A percentile compares a stretch with the other conserved stretches of the same genome.
These are phyloP conservation scores for Diplogelasinospora grovesii DNA, from an alignment of 495 filamentous ascomycete species.

Conservation along the genomic window DNA sequence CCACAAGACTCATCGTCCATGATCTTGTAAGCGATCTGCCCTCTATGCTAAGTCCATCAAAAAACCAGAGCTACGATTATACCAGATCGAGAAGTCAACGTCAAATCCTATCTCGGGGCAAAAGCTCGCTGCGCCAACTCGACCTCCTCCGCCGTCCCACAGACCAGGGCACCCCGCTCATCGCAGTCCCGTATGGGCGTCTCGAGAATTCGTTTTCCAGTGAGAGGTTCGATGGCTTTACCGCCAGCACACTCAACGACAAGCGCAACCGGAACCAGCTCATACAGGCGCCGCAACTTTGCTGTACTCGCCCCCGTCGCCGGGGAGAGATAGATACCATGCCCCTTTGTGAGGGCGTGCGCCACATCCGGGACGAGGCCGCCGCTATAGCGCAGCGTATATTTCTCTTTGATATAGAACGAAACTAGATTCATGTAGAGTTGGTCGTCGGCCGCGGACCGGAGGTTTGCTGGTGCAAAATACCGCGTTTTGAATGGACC, in stretches of 20 bases:
- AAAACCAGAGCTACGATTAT: too few species aligned
- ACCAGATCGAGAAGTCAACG: conserved; percentile 9
- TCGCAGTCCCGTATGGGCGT: conserved; percentile 29
- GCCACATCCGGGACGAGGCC: conserved; percentile 49
- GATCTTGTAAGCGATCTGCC: too few species aligned
- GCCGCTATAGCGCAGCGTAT: conserved; percentile 46
- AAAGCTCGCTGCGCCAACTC: too few species aligned
- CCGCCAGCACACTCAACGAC: conserved; percentile 49
- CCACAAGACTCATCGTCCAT: too few species aligned
- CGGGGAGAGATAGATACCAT: conserved; percentile 46
- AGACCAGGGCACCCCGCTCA: conserved; percentile 43
- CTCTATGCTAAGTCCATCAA: too few species aligned
- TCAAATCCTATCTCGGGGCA: too few species aligned
- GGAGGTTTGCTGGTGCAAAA: conserved; percentile 50
- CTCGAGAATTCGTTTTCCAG: conserved; percentile 33
- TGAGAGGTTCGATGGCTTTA: conserved; percentile 34
- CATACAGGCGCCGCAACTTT: conserved; percentile 45
- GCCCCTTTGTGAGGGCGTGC: conserved; percentile 45
- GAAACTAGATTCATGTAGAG: conserved; percentile 37
- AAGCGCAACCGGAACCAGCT: conserved; percentile 44
- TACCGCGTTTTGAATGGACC: conserved; percentile 31
- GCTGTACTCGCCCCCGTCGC: conserved; percentile 37
- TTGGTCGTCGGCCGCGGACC: conserved; percentile 35
- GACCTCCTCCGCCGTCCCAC: conserved; percentile 42
- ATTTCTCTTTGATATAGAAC: conserved; percentile 33